phyloP scores from a whole-genome alignment of 2,329 filamentous ascomycete species.

The Dothidotthia symphoricarpi region DNA sequence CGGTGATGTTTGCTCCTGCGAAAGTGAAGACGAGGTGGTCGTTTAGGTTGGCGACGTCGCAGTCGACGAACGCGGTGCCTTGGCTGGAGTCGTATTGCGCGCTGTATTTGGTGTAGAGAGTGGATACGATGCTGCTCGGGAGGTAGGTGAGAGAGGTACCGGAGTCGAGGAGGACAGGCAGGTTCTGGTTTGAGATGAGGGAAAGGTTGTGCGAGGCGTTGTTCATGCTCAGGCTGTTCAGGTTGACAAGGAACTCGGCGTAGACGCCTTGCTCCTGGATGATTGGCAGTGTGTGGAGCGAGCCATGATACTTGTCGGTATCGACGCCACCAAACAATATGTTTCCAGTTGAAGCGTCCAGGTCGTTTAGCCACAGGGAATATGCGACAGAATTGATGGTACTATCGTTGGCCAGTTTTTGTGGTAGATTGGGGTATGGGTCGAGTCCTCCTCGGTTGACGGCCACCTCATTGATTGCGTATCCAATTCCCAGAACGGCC shows the following conservation, averaged over 20 bases:
- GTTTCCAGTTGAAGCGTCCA: constrained; percentile 63
- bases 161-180: constrained; percentile 68
- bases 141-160: constrained; percentile 72
- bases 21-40: constrained; percentile 59
- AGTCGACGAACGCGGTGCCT: constrained; percentile 54
- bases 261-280: constrained; percentile 50
- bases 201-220: constrained; percentile 44
- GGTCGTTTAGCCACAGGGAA: constrained; percentile 63
- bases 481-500: constrained; percentile 84
- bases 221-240: constrained; percentile 49
- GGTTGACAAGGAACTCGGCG: constrained; percentile 54
- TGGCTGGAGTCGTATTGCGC: constrained; percentile 44
- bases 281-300: constrained; percentile 62
- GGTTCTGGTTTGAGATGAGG: constrained; percentile 44
- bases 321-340: constrained; percentile 82
- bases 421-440: constrained; percentile 61
- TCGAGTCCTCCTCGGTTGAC: constrained; percentile 55
- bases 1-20: constrained; percentile 54
- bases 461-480: constrained; percentile 73
- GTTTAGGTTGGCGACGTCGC: constrained; percentile 50
- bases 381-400: constrained; percentile 64
- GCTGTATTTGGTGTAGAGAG: constrained; percentile 43
- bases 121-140: constrained; percentile 57
- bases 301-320: constrained; percentile 67
- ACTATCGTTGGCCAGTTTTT: constrained; percentile 62